Conservation (phyloP, 345 rosid genomes). For the Citrus sp. region DNA sequence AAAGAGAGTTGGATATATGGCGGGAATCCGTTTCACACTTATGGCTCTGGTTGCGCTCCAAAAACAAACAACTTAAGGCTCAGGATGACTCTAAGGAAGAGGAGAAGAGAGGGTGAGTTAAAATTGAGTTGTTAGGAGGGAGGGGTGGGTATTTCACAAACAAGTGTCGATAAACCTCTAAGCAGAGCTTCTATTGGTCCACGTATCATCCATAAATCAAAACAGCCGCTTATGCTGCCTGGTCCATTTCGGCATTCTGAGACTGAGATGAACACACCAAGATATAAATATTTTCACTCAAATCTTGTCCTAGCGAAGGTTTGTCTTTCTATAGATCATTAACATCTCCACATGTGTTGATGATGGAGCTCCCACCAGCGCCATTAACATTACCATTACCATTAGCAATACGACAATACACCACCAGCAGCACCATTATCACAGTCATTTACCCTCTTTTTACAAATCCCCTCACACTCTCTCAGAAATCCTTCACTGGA, state of each 20-base stretch:
- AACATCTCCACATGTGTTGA: constrained; percentile 51
- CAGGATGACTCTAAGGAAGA: background rate
- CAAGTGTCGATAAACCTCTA: constrained; percentile 18
- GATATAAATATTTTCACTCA: constrained; percentile 28
- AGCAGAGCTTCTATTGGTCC: constrained; percentile 40
- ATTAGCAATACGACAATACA: constrained; percentile 9
- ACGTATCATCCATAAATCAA: constrained; percentile 43
- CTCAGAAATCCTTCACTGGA: constrained; percentile 26
- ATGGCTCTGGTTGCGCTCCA: constrained; percentile 31
- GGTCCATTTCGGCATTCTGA: constrained; percentile 51
- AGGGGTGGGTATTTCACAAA: background rate
- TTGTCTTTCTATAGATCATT: constrained; percentile 37
- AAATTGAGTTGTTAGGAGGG: constrained; percentile 8
- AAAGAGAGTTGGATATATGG: constrained; percentile 25
- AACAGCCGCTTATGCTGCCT: constrained; percentile 27
- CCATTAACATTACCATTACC: constrained; percentile 27
- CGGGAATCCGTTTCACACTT: constrained; percentile 29
- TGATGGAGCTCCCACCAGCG: constrained; percentile 56
- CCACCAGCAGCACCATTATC: constrained; percentile 35
- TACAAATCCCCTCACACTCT: constrained; percentile 9
- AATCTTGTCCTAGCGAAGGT: constrained; percentile 41
- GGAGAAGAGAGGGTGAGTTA: background rate
- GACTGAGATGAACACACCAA: constrained; percentile 55
- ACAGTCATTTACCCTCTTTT: constrained; percentile 23
- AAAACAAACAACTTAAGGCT: constrained; percentile 23